Evolutionary conservation across 192 early-diverging fungal genomes (phyloP).

Genomic region (Coemansia sp.): DNA sequence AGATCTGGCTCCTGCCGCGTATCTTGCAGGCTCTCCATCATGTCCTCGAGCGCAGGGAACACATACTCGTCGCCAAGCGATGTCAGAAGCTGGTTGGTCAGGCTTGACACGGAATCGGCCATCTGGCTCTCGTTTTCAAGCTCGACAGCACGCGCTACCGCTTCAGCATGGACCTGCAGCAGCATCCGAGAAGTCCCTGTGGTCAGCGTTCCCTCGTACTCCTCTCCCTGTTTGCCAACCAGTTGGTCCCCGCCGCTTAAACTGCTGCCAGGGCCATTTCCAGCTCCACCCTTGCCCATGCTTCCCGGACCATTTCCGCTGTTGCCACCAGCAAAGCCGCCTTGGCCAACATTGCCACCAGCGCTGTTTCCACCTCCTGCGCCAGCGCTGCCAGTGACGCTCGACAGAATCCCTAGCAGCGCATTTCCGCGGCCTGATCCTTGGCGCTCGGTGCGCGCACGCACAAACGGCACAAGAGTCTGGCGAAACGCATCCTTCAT

Average conservation of each 20-base stretch:
- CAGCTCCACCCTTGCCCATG: not conserved
- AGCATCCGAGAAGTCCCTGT: constrained; percentile 39
- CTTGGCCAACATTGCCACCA: not conserved
- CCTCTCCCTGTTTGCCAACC: constrained; percentile 5
- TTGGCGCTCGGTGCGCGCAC: constrained; percentile 42
- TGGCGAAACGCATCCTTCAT: constrained; percentile 67
- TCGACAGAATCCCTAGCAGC: constrained; percentile 52
- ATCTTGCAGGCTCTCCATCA: constrained; percentile 45
- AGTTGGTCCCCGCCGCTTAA: constrained; percentile 2
- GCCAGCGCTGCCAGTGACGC: constrained; percentile 26
- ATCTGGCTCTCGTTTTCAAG: constrained; percentile 66
- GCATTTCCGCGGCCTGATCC: constrained; percentile 42
- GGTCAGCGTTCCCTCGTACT: constrained; percentile 26
- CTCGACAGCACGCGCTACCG: constrained; percentile 76
- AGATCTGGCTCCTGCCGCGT: constrained; percentile 45
- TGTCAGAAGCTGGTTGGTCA: constrained; percentile 78
- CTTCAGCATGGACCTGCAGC: constrained; percentile 74
- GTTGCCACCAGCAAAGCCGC: not conserved
- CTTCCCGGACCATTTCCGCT: not conserved
- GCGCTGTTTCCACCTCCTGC: not conserved
- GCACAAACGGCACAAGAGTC: constrained; percentile 55
- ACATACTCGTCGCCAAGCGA: constrained; percentile 83
- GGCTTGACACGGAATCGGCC: constrained; percentile 62
- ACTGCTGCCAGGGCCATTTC: not conserved
- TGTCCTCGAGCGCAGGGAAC: constrained; percentile 78